Conservation (phyloP, 306 rosid genomes). For the Vigna trinervia region DNA sequence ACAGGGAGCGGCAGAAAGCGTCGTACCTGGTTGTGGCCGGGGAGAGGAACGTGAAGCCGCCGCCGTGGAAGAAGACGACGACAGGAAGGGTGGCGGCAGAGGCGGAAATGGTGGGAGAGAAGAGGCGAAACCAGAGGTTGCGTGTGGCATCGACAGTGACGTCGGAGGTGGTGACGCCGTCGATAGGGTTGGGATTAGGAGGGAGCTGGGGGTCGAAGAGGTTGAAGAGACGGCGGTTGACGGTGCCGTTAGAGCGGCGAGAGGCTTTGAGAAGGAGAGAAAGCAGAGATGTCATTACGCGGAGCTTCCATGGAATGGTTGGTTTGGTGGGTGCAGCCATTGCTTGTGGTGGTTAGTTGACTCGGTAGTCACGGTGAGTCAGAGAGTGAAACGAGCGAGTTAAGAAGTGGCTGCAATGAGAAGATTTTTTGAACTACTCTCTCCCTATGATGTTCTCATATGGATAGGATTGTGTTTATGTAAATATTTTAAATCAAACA, state of each 20-base stretch:
- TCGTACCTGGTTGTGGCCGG: slow-evolving; percentile 49
- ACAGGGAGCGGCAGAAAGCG: slow-evolving; percentile 51
- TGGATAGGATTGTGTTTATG: no score
- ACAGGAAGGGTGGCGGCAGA: slow-evolving; percentile 12
- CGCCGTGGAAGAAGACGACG: slow-evolving; percentile 46
- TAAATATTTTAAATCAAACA: no score
- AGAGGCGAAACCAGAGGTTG: slow-evolving; percentile 69
- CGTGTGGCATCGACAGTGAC: slow-evolving; percentile 57
- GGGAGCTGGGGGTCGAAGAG: slow-evolving; percentile 48
- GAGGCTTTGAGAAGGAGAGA: slow-evolving; percentile 37
- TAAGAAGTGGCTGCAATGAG: no score
- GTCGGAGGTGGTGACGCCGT: slow-evolving; percentile 66
- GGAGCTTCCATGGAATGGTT: slow-evolving; percentile 56
- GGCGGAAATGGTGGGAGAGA: slow-evolving; percentile 43
- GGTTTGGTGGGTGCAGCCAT: slow-evolving; percentile 8
- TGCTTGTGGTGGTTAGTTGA: background rate
- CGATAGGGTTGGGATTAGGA: slow-evolving; percentile 42
- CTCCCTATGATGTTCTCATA: no score
- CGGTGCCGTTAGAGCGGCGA: slow-evolving; percentile 54
- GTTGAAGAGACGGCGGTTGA: slow-evolving; percentile 64
- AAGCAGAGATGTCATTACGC: slow-evolving; percentile 25
- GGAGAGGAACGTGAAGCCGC: slow-evolving; percentile 65
- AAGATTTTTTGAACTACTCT: no score
- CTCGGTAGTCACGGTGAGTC: background rate
- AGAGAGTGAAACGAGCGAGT: background rate